Evolutionary conservation across 257 asterid genomes (phyloP).

Genomic region (Solanum acaule): DNA sequence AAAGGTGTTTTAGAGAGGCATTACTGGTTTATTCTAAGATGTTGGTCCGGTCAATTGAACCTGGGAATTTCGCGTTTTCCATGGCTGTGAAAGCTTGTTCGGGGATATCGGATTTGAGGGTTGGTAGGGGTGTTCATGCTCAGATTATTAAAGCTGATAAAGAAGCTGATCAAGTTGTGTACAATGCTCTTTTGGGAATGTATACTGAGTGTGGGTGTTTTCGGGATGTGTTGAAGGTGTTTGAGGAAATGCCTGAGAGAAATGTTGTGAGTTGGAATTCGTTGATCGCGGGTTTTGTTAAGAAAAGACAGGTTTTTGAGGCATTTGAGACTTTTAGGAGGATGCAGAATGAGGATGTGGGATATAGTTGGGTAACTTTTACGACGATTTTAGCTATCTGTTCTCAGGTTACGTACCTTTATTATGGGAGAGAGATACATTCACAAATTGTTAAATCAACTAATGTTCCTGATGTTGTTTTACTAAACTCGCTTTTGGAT

Average conservation of each 20-base stretch:
- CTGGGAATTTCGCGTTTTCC: slow-evolving; percentile 30
- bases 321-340: slow-evolving; percentile 31
- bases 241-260: slow-evolving; percentile 43
- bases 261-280: slow-evolving; percentile 43
- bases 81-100: slow-evolving; percentile 38
- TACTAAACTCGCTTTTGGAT: slow-evolving; percentile 34
- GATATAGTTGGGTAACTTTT: slow-evolving; percentile 43
- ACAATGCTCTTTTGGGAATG: slow-evolving; percentile 33
- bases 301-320: slow-evolving; percentile 28
- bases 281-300: slow-evolving; percentile 18
- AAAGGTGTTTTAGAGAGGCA: slow-evolving; percentile 21
- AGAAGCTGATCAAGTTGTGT: slow-evolving; percentile 44
- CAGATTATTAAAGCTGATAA: slow-evolving; percentile 22
- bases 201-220: slow-evolving; percentile 31
- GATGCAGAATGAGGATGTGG: slow-evolving; percentile 31
- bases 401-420: slow-evolving; percentile 23
- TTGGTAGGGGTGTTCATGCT: slow-evolving; percentile 30
- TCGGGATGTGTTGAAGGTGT: slow-evolving; percentile 24
- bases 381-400: slow-evolving; percentile 23
- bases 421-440: slow-evolving; percentile 35
- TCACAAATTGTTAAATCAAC: slow-evolving; percentile 26
- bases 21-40: slow-evolving; percentile 22
- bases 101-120: slow-evolving; percentile 6
- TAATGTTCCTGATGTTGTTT: slow-evolving; percentile 20
- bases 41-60: slow-evolving; percentile 17